Percentiles rank a stretch among this genome's conserved stretches.
These are phyloP conservation scores for Pugionium cornutum DNA, from an alignment of 345 rosid species.

Conservation along the genomic window DNA sequence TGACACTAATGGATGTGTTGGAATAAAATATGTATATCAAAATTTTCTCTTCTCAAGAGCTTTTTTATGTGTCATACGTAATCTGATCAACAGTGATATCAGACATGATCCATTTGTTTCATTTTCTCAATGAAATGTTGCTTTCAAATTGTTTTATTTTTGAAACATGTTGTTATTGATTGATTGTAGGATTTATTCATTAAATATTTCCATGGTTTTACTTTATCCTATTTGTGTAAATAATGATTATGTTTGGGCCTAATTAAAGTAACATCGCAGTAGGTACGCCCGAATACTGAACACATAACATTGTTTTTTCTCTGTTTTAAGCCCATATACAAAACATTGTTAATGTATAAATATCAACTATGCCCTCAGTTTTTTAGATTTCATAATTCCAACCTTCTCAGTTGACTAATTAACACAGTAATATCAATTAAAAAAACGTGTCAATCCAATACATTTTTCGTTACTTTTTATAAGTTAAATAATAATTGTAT, in stretches of 20 bases:
- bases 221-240: not conserved
- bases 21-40: not conserved
- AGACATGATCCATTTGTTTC: too few relatives aligned
- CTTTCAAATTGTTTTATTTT: too few relatives aligned
- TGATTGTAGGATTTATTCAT: too few relatives aligned
- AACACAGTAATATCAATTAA: too few relatives aligned
- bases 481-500: slow-evolving; percentile 7
- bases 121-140: too few relatives aligned
- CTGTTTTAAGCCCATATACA: not conserved
- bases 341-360: not conserved
- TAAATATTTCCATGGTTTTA: too few relatives aligned
- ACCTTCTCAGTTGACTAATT: not conserved
- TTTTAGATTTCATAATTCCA: not conserved
- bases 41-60: slow-evolving; percentile 5
- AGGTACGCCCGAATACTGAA: not conserved
- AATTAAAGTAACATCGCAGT: not conserved
- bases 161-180: too few relatives aligned
- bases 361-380: not conserved
- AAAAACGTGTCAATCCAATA: not conserved
- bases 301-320: too few relatives aligned
- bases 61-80: too few relatives aligned
- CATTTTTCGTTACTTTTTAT: not conserved
- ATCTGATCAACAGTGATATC: too few relatives aligned
- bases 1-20: slow-evolving; percentile 19
- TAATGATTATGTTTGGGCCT: not conserved